Evolutionary conservation across 140 eudicot species (phyloP).

Genomic region (Flaveria floridana): DNA sequence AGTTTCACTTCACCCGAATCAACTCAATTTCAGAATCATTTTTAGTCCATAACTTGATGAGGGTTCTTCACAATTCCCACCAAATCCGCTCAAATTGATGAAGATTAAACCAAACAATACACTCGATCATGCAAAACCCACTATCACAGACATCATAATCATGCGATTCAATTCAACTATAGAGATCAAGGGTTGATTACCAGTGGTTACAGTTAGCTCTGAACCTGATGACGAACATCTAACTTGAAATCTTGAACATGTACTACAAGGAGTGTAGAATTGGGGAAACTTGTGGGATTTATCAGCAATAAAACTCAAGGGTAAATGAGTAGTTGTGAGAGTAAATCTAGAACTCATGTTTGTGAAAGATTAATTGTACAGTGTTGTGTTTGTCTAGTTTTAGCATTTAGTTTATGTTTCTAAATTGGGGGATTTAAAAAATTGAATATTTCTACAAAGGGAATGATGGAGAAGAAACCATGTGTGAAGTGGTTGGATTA

Average conservation of each 20-base stretch:
- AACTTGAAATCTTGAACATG: constrained; percentile 25
- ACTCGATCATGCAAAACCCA: neutral
- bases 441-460: neutral
- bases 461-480: constrained; percentile 21
- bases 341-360: constrained; percentile 32
- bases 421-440: too few relatives aligned
- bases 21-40: neutral
- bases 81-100: too few relatives aligned
- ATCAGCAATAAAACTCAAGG: constrained; percentile 11
- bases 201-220: constrained; percentile 29
- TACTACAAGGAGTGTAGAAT: constrained; percentile 17
- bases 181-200: constrained; percentile 20
- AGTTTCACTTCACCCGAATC: neutral
- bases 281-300: constrained; percentile 31
- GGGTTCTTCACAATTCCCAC: too few relatives aligned
- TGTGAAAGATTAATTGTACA: neutral
- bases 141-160: neutral
- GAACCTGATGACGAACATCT: constrained; percentile 37
- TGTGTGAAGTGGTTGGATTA: neutral
- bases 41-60: neutral
- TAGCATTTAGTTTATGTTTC: neutral
- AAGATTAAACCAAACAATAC: too few relatives aligned
- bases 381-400: neutral
- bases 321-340: constrained; percentile 23
- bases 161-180: neutral